These are phyloP conservation scores for Candida xiaguanensis DNA, from an alignment of 805 yeast genomes.

Conservation along the genomic window DNA sequence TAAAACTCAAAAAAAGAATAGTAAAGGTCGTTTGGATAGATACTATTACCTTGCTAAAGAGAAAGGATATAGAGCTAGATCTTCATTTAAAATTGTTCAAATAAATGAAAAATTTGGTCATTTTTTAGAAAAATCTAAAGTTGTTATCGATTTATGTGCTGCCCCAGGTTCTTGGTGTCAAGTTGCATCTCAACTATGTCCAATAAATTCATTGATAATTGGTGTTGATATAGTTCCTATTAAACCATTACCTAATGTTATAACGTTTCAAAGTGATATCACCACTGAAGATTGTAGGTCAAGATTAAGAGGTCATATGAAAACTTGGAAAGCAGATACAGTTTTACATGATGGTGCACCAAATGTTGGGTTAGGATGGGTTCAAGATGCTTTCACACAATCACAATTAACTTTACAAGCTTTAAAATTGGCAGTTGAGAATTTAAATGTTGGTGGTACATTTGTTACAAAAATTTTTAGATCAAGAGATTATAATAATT, in stretches of 20 bases:
- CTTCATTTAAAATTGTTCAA: conserved; percentile 92
- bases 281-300: conserved; percentile 98
- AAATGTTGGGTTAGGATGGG: conserved; percentile 99
- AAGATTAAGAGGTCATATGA: conserved; percentile 89
- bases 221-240: conserved; percentile 99
- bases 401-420: conserved; percentile 95
- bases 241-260: conserved; percentile 91
- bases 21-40: conserved; percentile 98
- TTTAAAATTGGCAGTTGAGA: conserved; percentile 88
- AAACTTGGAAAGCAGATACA: conserved; percentile 98
- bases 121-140: conserved; percentile 89
- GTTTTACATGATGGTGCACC: conserved; percentile 99
- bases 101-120: conserved; percentile 96
- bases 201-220: conserved; percentile 86
- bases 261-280: conserved; percentile 93
- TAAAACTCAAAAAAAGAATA: conserved; percentile 88
- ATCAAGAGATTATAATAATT: conserved; percentile 96
- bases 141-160: conserved; percentile 96
- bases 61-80: conserved; percentile 98
- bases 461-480: conserved; percentile 96
- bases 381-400: conserved; percentile 98
- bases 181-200: conserved; percentile 92
- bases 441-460: conserved; percentile 86
- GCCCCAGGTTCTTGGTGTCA: conserved; percentile 99
- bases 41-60: conserved; percentile 96